Base-by-base conservation (phyloP, 305 asterid species). In the Fraxinus sp. region DNA sequence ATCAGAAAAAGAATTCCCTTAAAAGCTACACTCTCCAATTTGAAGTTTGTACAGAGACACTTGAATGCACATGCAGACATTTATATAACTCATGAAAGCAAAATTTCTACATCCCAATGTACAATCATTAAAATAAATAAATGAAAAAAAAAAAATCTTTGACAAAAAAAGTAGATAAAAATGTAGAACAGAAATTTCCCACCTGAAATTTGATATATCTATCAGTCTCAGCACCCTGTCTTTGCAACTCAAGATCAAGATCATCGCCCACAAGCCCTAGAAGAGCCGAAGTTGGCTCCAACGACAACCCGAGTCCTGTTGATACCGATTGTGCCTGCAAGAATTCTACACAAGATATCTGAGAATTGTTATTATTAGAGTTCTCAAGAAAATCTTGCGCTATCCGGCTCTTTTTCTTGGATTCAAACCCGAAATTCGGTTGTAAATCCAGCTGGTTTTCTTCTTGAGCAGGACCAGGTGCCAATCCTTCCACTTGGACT, bases 241-340 rank as follows among this genome's bases (percentile, higher is more conserved):
- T 91, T 83, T 89, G 95, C 84, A 95, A 36, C 88, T 94, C 98
- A 3, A 84, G 89, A 57, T 95, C 97, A 85, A 93, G 85, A 59
- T 92, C 92, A 84, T 93, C 98, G 6, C 94, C 92, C 2, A 86
- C 88, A 59, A 90, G 89, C 83, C 95, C 97, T 59, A 93, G 87
- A 85, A 94, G 86, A 62, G 94, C 85, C 7, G 98, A 92, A n/a
- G 13, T 59, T 59, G 82, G 93, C 97, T 94, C 99, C 92, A 96
- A 76, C 0, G 99, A 94, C 83, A 96, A 94, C 35, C 97, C 98
- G 77, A 96, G 88, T 66, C 99, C 99, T 24, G 98, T 94, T 1
- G 98, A 94, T 71, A 95, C 98, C 35, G 98, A 90, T 79, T 95
- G 93, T 62, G 96, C 88, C 90, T 92, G 97, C 74, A 95, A 85